Evolutionary conservation across 805 yeast species (phyloP), one percentile per base, ranked within the genome.

Genomic region (Wickerhamomyces silvicola): DNA sequence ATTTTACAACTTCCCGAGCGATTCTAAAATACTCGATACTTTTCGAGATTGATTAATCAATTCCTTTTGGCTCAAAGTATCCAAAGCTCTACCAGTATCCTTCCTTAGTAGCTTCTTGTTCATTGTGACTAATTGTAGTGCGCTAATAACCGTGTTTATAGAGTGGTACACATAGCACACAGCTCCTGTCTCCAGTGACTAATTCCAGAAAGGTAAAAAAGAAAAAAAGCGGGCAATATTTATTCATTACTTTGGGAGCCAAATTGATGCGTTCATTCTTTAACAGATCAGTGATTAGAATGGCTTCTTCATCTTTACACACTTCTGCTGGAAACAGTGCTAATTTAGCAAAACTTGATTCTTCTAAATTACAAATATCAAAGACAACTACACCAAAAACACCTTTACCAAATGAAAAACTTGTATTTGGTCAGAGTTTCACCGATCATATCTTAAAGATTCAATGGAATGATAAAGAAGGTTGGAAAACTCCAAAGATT

Each of bases 401-500:
- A 9, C 72, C 72, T 32, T 62, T 72, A 28, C 73, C 84, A 37
- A 72, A 78, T 38, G 79, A 78, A 15, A 48, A 78, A 47, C 68
- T 82, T 41, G 75, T 74, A 25, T 82, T 82, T 52, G 92, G 90
- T 40, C 69, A 75, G 46, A 54, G 75, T 5, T 87, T 88, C 70
- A 82, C 96, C 32, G 75, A 76, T 54, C 97, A 90, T 57, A 90
- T 90, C 85, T 66, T 90, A 55, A 75, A 81, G 48, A 63, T 86
- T 31, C 87, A 85, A 55, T 92, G 97, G 95, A 73, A 75, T 37
- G 65, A 66, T 19, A 66, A 68, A 34, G 52, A 61, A 4, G 97
- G 97, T 31, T 90, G 98, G 98, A 81, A 66, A 9, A 60, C 73
- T n/a, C 97, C 98, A 27, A 74, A 73, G 55, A 88, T 90, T 57